These are phyloP conservation scores for Eimeria necatrix DNA, from an alignment of 169 alveolate species.

Conservation along the genomic window DNA sequence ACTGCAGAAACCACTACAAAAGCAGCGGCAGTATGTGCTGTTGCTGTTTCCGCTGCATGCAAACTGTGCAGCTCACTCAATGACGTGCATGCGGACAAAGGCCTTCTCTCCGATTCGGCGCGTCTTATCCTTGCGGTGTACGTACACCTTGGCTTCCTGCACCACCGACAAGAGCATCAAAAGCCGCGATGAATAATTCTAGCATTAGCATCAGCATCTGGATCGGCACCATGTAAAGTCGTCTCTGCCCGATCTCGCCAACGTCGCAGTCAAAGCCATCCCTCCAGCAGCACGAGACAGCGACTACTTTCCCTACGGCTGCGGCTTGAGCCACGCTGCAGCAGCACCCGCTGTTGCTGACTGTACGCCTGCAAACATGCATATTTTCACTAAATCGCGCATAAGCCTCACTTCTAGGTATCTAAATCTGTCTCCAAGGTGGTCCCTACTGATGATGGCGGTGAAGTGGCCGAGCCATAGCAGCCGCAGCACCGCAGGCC, in stretches of 20 bases:
- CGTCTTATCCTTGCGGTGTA: conserved; percentile 60
- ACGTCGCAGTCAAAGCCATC: no score
- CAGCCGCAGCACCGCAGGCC: conserved; percentile 61
- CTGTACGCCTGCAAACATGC: not conserved
- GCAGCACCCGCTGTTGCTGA: not conserved
- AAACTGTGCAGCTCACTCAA: conserved; percentile 17
- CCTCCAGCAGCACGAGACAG: not conserved
- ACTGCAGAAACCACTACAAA: not conserved
- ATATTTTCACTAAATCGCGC: not conserved
- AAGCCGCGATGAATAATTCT: not conserved
- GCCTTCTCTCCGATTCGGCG: conserved; percentile 53
- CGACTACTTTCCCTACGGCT: not conserved
- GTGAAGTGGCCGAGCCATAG: conserved; percentile 68
- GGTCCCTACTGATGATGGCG: conserved; percentile 22
- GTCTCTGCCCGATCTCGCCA: not conserved
- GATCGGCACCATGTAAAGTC: not conserved
- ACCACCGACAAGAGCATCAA: not conserved
- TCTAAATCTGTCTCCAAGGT: conserved; percentile 15
- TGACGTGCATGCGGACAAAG: conserved; percentile 61
- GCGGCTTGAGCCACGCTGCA: not conserved
- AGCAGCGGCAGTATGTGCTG: not conserved
- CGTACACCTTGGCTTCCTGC: conserved; percentile 63
- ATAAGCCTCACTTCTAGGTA: conserved; percentile 11
- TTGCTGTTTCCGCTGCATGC: not conserved
- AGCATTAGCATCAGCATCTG: not conserved